Base-by-base conservation (phyloP, 768 basidiomycete species). In the Fistulinella prunicolor region DNA sequence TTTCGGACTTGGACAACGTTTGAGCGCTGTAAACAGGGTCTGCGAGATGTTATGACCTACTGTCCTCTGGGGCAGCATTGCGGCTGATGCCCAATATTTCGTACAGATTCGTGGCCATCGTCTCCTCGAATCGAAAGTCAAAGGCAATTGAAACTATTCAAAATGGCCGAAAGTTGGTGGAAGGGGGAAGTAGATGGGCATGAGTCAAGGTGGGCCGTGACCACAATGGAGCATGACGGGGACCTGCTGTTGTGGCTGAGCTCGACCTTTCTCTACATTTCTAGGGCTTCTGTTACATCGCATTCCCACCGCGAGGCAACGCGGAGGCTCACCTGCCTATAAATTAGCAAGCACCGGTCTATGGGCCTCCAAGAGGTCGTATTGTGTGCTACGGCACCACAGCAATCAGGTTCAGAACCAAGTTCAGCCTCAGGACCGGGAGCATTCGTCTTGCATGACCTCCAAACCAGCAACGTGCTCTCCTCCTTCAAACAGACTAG, bases 401-500 rank as follows among this genome's bases (percentile, higher is more conserved):
- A 55, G 24, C 42, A 49, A 13, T 57, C 79, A 3, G 64, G 73
- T 3, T 62, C 74, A 9, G 68, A 55, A 14, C 56, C 77, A 6
- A 61, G 70, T 3, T 59, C 73, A 19, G 67, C 58, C 22, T 50
- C 75, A 22, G 82, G 81, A 3, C 67, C 78, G 19, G 89, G 91
- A 1, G 67, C 82, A 19, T 79, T 95, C 44, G 70, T 82, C 23
- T 59, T 94, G 3, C 90, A 94, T 59, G 93, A 96, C 60, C 77
- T 95, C 13, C 81, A 87, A 50, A 88, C 85, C 0, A 83, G 89
- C 39, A 73, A 80, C 6, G 72, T 78, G 3, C 76, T 94, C 35
- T 80, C 86, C n/a, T 85, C 91, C 1, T 94, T 94, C 77, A 95
- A 94, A 62, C 92, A 93, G 53, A 85, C 87, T 2, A 85, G 72